Evolutionary conservation across 176 grass and related monocot genomes (phyloP).

Genomic region (Dendrocalamus sinicus): DNA sequence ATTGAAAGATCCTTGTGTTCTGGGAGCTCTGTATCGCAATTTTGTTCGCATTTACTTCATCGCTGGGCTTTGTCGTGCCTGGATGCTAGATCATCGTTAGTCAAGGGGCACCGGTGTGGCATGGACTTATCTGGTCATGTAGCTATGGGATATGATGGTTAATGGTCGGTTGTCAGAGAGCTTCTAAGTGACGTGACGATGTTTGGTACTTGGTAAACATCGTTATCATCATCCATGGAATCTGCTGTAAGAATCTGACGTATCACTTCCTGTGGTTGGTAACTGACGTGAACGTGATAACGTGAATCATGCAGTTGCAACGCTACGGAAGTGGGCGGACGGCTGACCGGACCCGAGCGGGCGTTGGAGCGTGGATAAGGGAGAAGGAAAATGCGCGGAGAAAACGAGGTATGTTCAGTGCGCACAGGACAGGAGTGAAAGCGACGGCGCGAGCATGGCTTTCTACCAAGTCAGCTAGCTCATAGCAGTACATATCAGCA

Average conservation of each 20-base stretch:
- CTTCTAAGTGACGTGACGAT: neutral
- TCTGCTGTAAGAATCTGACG: neutral
- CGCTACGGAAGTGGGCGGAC: no score
- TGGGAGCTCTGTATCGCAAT: conserved; percentile 5
- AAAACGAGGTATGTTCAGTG: no score
- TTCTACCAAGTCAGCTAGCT: no score
- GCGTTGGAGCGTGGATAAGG: no score
- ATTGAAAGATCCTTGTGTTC: conserved; percentile 11
- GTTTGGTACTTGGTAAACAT: conserved; percentile 14
- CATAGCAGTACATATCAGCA: no score
- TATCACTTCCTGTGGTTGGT: no score
- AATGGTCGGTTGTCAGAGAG: neutral
- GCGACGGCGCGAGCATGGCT: no score
- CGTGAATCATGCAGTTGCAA: no score
- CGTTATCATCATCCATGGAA: neutral
- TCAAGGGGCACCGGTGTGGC: neutral
- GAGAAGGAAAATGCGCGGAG: no score
- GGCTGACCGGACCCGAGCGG: no score
- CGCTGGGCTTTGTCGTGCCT: neutral
- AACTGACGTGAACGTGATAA: no score
- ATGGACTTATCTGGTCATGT: neutral
- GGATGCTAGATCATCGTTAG: neutral
- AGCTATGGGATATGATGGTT: neutral
- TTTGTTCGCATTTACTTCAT: neutral
- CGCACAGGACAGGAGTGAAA: no score